These are phyloP conservation scores for Symbiodinium pilosum DNA, from an alignment of 73 alveolate genomes.

Conservation along the genomic window DNA sequence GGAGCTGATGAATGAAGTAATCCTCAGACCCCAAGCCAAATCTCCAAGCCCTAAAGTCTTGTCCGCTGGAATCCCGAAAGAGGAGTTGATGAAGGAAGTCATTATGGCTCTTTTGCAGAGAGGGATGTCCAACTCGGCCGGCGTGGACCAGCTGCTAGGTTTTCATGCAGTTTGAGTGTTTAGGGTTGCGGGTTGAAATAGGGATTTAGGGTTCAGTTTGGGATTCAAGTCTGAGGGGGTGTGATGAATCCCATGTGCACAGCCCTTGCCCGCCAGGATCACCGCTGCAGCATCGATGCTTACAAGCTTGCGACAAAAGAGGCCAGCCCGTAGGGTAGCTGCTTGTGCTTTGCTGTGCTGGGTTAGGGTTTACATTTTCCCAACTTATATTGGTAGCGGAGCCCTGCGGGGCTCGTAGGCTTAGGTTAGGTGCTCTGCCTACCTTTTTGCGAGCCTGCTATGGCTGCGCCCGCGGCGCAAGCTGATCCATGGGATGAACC, in stretches of 20 bases:
- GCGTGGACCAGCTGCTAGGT: constrained; percentile 41
- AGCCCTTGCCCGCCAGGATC: no score
- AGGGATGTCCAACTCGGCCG: constrained; percentile 26
- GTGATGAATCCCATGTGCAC: no score
- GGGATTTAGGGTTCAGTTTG: not conserved
- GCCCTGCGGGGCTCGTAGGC: not conserved
- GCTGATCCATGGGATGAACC: not conserved
- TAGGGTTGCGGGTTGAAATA: not conserved
- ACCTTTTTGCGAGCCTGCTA: not conserved
- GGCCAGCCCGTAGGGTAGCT: not conserved
- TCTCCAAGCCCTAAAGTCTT: no score
- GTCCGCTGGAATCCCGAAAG: no score
- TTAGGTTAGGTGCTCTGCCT: not conserved
- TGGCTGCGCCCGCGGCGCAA: not conserved
- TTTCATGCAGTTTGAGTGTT: no score
- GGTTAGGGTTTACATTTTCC: not conserved
- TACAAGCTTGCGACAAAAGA: not conserved
- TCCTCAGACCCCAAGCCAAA: no score
- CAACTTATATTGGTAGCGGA: not conserved
- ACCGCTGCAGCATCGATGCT: not conserved
- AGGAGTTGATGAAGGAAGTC: constrained; percentile 72
- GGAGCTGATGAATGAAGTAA: no score
- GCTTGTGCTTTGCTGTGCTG: not conserved
- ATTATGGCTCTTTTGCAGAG: constrained; percentile 37
- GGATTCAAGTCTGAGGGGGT: no score